Percentiles rank a stretch among this genome's conserved stretches.
These are phyloP conservation scores for Porodaedalea pini DNA, from an alignment of 1,284 basidiomycete species.

Conservation along the genomic window DNA sequence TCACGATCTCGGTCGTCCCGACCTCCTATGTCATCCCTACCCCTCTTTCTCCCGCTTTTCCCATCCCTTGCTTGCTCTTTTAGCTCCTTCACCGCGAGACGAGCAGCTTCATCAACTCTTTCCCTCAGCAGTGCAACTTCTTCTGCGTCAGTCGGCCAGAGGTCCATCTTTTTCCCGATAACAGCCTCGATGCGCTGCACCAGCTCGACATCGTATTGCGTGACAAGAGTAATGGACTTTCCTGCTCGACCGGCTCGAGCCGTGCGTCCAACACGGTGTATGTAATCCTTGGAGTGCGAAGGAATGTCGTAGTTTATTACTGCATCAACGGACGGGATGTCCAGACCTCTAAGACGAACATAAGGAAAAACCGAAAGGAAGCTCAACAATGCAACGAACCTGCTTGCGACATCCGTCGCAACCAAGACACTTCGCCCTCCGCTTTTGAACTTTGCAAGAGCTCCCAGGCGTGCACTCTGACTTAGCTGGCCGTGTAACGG, in stretches of 20 bases:
- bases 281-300: conserved; percentile 98
- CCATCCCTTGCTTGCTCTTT: conserved; percentile 59
- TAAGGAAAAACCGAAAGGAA: conserved; percentile 13
- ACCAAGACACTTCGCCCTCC: conserved; percentile 91
- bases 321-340: conserved; percentile 94
- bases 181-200: conserved; percentile 93
- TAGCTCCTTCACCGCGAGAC: conserved; percentile 79
- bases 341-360: conserved; percentile 67
- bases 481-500: conserved; percentile 95
- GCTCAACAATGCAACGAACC: conserved; percentile 43
- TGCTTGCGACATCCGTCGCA: conserved; percentile 96
- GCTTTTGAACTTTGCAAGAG: conserved; percentile 95
- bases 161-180: conserved; percentile 88
- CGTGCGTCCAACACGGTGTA: conserved; percentile 96
- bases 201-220: conserved; percentile 98
- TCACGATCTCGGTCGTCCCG: conserved; percentile 79
- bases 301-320: conserved; percentile 99
- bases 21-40: conserved; percentile 44
- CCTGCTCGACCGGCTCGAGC: conserved; percentile 95
- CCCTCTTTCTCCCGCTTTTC: conserved; percentile 55
- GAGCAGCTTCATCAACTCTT: conserved; percentile 84
- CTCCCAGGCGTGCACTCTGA: conserved; percentile 91
- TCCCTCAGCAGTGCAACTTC: conserved; percentile 87
- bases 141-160: conserved; percentile 89
- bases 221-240: conserved; percentile 94